phyloP scores from a whole-genome alignment of 1,284 basidiomycete genomes.

The Cerioporus squamosus region DNA sequence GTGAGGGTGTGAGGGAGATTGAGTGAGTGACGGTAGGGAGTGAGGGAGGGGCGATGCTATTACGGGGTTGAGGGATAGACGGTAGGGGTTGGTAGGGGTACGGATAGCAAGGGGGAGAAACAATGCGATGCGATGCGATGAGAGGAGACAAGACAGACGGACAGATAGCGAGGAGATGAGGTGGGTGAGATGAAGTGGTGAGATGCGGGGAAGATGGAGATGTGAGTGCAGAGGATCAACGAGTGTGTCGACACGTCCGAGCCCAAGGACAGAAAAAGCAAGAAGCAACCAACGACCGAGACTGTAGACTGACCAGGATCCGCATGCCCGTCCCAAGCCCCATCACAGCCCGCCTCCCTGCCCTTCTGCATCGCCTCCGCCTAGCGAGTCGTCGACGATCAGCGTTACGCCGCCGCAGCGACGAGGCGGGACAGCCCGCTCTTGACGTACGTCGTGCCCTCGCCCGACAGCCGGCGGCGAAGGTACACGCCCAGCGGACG shows the following conservation, averaged over 20 bases:
- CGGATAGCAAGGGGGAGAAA: background rate
- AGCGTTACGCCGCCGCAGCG: conserved; percentile 15
- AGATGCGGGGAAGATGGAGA: background rate
- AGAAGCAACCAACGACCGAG: background rate
- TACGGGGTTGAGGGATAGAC: background rate
- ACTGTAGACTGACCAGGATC: background rate
- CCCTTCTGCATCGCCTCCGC: background rate
- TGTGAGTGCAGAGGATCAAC: background rate
- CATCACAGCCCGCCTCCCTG: background rate
- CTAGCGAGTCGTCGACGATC: background rate
- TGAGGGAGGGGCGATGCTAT: background rate
- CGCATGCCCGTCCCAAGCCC: background rate
- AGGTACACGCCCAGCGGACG: conserved; percentile 27
- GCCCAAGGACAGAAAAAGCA: background rate
- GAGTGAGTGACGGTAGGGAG: too few species aligned
- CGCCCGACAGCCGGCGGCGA: conserved; percentile 21
- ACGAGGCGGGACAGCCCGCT: conserved; percentile 34
- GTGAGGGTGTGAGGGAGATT: background rate
- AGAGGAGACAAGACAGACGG: background rate
- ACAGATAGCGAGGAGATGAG: background rate
- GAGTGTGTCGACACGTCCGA: background rate
- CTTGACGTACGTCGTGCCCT: conserved; percentile 30
- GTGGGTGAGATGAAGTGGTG: background rate
- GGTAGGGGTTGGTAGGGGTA: background rate
- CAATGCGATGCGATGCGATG: background rate